Conservation (phyloP, 2,329 filamentous ascomycete genomes). For the Didymella pomorum region DNA sequence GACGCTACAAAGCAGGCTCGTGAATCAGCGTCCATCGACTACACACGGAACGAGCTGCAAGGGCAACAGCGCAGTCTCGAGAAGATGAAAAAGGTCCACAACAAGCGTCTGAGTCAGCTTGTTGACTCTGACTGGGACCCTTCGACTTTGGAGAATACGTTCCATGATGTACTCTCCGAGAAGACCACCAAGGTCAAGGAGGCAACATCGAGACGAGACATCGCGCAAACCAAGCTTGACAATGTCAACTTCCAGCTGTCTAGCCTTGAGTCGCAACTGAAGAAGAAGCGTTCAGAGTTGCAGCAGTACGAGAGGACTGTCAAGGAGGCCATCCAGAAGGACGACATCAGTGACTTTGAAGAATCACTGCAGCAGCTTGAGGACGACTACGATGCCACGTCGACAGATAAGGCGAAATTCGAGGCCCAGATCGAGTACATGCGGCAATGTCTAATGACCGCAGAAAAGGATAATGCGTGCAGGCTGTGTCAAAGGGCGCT, state of each 20-base stretch:
- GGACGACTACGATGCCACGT: conserved; percentile 59
- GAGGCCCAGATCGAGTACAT: conserved; percentile 77
- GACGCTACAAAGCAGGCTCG: conserved; percentile 82
- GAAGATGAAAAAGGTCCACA: conserved; percentile 79
- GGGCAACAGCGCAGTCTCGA: conserved; percentile 78
- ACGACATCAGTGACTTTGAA: conserved; percentile 56
- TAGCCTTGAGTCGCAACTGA: conserved; percentile 68
- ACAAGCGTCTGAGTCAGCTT: conserved; percentile 70
- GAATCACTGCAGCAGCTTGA: conserved; percentile 62
- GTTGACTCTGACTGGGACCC: conserved; percentile 74
- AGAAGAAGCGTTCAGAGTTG: conserved; percentile 69
- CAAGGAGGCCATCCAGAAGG: conserved; percentile 58
- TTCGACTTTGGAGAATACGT: conserved; percentile 73
- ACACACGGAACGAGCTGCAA: conserved; percentile 79
- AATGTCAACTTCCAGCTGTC: conserved; percentile 78
- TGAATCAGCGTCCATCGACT: conserved; percentile 84
- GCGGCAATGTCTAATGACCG: conserved; percentile 69
- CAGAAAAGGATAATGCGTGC: conserved; percentile 75
- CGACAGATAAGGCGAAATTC: conserved; percentile 73
- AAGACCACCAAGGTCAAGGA: conserved; percentile 68
- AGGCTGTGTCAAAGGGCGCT: conserved; percentile 78
- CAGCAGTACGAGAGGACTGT: conserved; percentile 69
- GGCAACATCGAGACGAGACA: conserved; percentile 74
- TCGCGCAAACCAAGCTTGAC: conserved; percentile 74
- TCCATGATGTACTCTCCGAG: conserved; percentile 68